A percentile compares a stretch with the other conserved stretches of the same genome.
phyloP scores from a whole-genome alignment of 2,329 filamentous ascomycete genomes.

The Fusarium scirpi region DNA sequence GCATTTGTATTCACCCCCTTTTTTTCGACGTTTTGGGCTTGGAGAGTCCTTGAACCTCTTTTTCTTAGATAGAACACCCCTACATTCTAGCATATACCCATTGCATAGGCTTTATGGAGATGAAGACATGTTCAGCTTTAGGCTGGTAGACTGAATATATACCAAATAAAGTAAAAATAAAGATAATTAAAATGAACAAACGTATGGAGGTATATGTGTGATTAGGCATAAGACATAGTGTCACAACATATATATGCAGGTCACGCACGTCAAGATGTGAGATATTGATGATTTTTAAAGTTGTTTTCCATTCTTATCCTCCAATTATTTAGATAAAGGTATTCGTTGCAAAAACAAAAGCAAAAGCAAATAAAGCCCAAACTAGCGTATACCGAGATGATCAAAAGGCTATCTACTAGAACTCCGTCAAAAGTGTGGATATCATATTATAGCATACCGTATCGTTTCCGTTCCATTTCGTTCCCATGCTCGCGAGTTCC shows the following conservation, averaged over 20 bases:
- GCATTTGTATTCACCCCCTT: slow-evolving; percentile 28
- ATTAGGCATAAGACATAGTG: not conserved
- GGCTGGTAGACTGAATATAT: slow-evolving; percentile 38
- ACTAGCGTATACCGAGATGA: not conserved
- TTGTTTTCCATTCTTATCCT: slow-evolving; percentile 6
- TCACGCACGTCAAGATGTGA: not conserved
- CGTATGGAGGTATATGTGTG: not conserved
- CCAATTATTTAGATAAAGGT: slow-evolving; percentile 6
- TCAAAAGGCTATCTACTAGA: slow-evolving; percentile 25
- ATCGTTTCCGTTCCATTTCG: not conserved
- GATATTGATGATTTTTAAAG: not conserved
- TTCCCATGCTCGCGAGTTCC: not conserved
- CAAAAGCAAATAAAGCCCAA: not conserved
- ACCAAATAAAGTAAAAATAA: slow-evolving; percentile 19
- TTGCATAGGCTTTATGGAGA: slow-evolving; percentile 51
- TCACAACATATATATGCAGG: not conserved
- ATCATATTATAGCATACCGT: slow-evolving; percentile 21
- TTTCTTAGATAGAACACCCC: slow-evolving; percentile 34
- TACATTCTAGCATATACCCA: slow-evolving; percentile 54
- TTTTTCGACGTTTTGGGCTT: slow-evolving; percentile 21
- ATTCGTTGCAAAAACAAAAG: not conserved
- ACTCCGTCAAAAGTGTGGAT: slow-evolving; percentile 20
- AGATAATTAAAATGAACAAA: not conserved
- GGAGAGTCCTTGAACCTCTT: slow-evolving; percentile 22
- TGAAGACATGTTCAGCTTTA: slow-evolving; percentile 40